Evolutionary conservation across 1,139 yeast genomes (phyloP).

Genomic region (Kazachstania sp.): DNA sequence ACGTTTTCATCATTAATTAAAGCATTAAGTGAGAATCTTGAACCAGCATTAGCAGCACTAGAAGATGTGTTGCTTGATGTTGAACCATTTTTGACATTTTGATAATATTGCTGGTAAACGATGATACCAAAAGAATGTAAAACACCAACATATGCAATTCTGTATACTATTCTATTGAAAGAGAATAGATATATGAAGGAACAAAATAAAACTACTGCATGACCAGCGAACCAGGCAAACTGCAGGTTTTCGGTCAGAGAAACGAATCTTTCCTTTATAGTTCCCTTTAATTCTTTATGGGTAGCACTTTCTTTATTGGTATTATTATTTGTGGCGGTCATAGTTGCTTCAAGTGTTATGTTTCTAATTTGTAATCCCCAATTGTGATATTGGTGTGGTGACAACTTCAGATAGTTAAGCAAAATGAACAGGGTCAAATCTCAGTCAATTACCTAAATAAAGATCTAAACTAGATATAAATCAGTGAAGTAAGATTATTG

Average conservation of each 20-base stretch:
- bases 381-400: no score
- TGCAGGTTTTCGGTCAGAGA: constrained; percentile 26
- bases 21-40: not conserved
- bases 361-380: no score
- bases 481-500: no score
- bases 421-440: no score
- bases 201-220: constrained; percentile 52
- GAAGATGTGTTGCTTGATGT: constrained; percentile 20
- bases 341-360: no score
- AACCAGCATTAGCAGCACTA: not conserved
- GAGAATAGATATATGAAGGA: constrained; percentile 48
- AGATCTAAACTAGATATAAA: no score
- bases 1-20: constrained; percentile 53
- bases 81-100: constrained; percentile 26
- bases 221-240: constrained; percentile 46
- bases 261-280: constrained; percentile 27
- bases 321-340: no score
- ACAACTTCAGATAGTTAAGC: no score
- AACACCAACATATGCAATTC: constrained; percentile 54
- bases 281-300: constrained; percentile 3
- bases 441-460: no score
- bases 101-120: constrained; percentile 42
- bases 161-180: constrained; percentile 46
- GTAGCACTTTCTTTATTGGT: not conserved
- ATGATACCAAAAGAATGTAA: constrained; percentile 72